Base-by-base conservation (phyloP, 2,329 filamentous ascomycete species). In the Diplodia scrobiculata region DNA sequence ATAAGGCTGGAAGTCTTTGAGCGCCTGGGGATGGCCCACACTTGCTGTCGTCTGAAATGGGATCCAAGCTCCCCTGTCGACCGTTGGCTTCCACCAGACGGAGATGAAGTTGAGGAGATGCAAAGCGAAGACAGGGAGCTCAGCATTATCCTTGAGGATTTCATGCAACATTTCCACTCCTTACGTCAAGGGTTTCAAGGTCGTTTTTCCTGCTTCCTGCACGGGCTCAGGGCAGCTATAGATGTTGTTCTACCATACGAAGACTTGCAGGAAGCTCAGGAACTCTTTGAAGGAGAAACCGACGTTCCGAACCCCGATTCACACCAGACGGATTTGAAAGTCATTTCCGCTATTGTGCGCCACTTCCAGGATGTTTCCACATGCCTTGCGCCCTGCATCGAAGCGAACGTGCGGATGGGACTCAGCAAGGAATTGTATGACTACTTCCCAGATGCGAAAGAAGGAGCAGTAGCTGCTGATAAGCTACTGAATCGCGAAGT, bases 101-200 rank as follows among this genome's bases (percentile, higher is more conserved):
- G 5, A 32, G 38, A 41, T 6, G 17, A 41, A 3, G 17, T 41
- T 2, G 17, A n/a, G 13, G 38, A 41, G 38, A 17, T 41, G 5
- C 14, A 41, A 7, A 7, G 1, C 13, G 38, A 41, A 7, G 38
- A 41, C 1, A 6, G 3, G 0, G 7, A 17, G 3, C 38, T 41
- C 0, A 5, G 0, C 4, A 2, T 17, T 3, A n/a, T n/a, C 17
- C 17, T 41, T 1, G 38, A 41, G 7, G 14, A 0, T n/a, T 17
- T 4, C 17, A 41, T 41, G 38, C 13, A 41, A 13, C 13, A 17
- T 14, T 17, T 41, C 4, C 1, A 5, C 13, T 2, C 11, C 38
- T 2, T 41, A n/a, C 38, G 3, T 4, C 2, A 17, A n/a, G 1
- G 3, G 1, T 41, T 41, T 2, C 13, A 6, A n/a, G 38, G 38